phyloP scores from a whole-genome alignment of 1,284 basidiomycete species.

The Xerocomus cyaneibrunnescens region DNA sequence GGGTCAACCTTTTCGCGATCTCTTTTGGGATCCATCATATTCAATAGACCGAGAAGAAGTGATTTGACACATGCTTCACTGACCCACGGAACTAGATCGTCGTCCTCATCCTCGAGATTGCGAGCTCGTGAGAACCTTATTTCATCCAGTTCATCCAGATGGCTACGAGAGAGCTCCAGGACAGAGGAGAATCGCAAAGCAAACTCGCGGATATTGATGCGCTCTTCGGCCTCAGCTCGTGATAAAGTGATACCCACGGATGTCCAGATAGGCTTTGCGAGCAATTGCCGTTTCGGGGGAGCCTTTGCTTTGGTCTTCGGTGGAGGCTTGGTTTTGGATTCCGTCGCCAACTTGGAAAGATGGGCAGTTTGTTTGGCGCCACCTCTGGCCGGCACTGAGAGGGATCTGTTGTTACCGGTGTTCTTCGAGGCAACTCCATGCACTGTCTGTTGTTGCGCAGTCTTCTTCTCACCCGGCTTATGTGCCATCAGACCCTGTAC shows the following conservation, averaged over 20 bases:
- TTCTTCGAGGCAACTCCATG: constrained; percentile 7
- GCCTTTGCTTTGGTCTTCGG: constrained; percentile 17
- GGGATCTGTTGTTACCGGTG: constrained; percentile 6
- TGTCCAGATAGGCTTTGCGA: constrained; percentile 51
- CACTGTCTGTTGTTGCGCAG: constrained; percentile 11
- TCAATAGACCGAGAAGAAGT: constrained; percentile 57
- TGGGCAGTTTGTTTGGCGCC: constrained; percentile 1
- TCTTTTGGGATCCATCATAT: constrained; percentile 48
- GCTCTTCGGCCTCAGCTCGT: constrained; percentile 50
- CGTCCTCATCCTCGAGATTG: constrained; percentile 40
- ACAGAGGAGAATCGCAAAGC: constrained; percentile 57
- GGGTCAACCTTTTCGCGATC: constrained; percentile 38
- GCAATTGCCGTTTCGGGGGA: constrained; percentile 23
- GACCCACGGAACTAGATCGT: constrained; percentile 53
- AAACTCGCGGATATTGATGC: constrained; percentile 74
- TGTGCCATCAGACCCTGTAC: constrained; percentile 34
- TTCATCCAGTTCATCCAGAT: constrained; percentile 66
- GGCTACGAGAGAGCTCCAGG: constrained; percentile 52
- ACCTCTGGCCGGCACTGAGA: constrained; percentile 18
- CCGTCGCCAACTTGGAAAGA: constrained; percentile 9
- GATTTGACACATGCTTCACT: constrained; percentile 62
- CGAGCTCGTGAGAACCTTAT: constrained; percentile 43
- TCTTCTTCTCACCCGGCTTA: constrained; percentile 24
- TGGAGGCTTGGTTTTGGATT: constrained; percentile 12
- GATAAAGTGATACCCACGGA: constrained; percentile 45